phyloP scores from a whole-genome alignment of 345 rosid genomes.

The Linum trigynum region DNA sequence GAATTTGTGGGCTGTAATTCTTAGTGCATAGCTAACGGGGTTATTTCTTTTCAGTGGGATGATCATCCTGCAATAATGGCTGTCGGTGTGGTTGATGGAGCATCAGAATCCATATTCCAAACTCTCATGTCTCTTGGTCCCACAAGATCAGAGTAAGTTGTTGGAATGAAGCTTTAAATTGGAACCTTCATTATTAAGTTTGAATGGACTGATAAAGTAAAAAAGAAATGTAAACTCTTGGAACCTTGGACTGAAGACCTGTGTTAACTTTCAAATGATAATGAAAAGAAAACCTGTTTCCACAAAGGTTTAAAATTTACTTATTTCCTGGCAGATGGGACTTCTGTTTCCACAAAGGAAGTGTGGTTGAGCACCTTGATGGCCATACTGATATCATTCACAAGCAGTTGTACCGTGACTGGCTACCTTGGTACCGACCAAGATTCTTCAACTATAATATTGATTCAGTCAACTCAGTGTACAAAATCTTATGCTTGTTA shows the following conservation, averaged over 20 bases:
- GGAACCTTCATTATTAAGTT: not conserved
- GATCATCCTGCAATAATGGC: constrained; percentile 99
- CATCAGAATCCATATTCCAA: constrained; percentile 87
- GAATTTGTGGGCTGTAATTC: constrained; percentile 4
- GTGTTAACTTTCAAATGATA: not conserved
- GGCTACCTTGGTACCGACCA: constrained; percentile 61
- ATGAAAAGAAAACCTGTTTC: not conserved
- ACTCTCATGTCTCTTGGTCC: constrained; percentile 94
- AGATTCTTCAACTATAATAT: constrained; percentile 15
- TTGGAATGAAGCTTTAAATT: constrained; percentile 2
- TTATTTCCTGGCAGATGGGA: constrained; percentile 63
- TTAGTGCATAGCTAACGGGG: constrained; percentile 4
- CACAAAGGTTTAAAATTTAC: too few species aligned
- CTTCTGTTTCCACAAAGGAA: constrained; percentile 85
- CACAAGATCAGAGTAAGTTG: constrained; percentile 78
- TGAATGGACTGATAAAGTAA: not conserved
- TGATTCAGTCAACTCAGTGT: not conserved
- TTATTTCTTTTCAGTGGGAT: constrained; percentile 53
- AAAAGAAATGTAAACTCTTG: too few species aligned
- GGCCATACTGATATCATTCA: constrained; percentile 91
- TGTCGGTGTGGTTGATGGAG: constrained; percentile 86
- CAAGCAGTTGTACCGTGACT: constrained; percentile 72
- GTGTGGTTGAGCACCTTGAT: constrained; percentile 84
- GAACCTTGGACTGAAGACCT: not conserved
- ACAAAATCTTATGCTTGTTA: constrained; percentile 11